A percentile compares a stretch with the other conserved stretches of the same genome.
phyloP scores from a whole-genome alignment of 2,329 filamentous ascomycete species.

The Aspergillus tanneri region DNA sequence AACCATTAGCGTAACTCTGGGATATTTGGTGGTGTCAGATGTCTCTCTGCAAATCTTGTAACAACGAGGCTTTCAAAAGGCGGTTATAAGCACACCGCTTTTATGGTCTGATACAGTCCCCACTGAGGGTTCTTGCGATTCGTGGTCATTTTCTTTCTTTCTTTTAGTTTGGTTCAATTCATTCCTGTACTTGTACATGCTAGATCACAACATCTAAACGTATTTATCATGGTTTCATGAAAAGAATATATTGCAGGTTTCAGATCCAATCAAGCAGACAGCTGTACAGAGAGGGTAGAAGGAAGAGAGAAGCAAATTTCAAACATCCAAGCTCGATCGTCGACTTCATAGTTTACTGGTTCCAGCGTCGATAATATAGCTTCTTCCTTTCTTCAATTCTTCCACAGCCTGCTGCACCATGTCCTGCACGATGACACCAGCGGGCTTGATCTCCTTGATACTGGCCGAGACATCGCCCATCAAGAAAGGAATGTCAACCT shows the following conservation, averaged over 20 bases:
- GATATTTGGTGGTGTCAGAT: constrained; percentile 8
- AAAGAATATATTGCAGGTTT: constrained; percentile 2
- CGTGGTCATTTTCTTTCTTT: constrained; percentile 4
- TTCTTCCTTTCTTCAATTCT: constrained; percentile 62
- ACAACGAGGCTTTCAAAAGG: constrained; percentile 6
- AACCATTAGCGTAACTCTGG: constrained; percentile 7
- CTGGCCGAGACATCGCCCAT: constrained; percentile 92
- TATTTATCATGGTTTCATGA: constrained; percentile 16
- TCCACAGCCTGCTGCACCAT: constrained; percentile 78
- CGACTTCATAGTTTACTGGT: constrained; percentile 50
- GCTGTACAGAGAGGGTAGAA: neutral
- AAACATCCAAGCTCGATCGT: too few species aligned
- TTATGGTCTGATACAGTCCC: neutral
- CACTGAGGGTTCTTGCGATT: constrained; percentile 5
- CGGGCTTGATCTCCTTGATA: constrained; percentile 75
- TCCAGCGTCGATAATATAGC: constrained; percentile 53
- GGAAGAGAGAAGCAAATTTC: neutral
- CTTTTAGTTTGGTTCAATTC: constrained; percentile 12
- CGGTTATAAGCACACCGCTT: constrained; percentile 1
- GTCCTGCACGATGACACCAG: constrained; percentile 78
- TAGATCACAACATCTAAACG: constrained; percentile 20
- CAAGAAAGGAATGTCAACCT: constrained; percentile 81
- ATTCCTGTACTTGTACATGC: constrained; percentile 34
- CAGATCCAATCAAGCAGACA: neutral
- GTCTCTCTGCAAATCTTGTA: constrained; percentile 3